Conservation (phyloP, 345 rosid species). For the Camelina neglecta region DNA sequence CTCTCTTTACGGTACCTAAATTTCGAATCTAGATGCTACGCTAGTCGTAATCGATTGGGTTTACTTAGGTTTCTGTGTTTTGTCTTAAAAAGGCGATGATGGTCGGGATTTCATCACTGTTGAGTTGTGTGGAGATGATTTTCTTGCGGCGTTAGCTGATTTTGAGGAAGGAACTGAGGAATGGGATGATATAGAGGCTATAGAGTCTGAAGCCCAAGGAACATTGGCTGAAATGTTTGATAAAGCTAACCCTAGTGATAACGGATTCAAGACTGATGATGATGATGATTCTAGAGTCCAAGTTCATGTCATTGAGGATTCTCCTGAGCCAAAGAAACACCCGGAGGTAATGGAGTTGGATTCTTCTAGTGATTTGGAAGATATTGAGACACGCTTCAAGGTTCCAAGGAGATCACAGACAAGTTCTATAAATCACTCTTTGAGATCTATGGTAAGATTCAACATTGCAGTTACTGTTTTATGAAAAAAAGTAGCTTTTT, state of each 20-base stretch:
- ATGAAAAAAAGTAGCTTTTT: neutral
- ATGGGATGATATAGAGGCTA: slow-evolving; percentile 79
- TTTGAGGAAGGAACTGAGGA: slow-evolving; percentile 74
- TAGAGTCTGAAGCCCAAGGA: slow-evolving; percentile 83
- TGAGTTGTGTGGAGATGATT: slow-evolving; percentile 86
- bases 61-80: neutral
- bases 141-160: slow-evolving; percentile 81
- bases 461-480: slow-evolving; percentile 18
- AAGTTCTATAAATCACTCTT: slow-evolving; percentile 38
- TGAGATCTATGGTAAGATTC: slow-evolving; percentile 55
- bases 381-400: slow-evolving; percentile 19
- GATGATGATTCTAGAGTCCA: slow-evolving; percentile 26
- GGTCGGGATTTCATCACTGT: slow-evolving; percentile 82
- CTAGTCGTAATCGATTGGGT: neutral
- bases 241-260: slow-evolving; percentile 31
- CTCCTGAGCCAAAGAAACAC: slow-evolving; percentile 50
- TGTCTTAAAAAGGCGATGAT: slow-evolving; percentile 65
- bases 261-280: slow-evolving; percentile 26
- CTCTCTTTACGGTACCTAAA: slow-evolving; percentile 69
- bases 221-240: slow-evolving; percentile 61
- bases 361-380: slow-evolving; percentile 64
- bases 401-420: slow-evolving; percentile 35
- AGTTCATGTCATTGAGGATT: slow-evolving; percentile 58
- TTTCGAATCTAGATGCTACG: neutral
- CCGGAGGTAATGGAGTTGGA: slow-evolving; percentile 59